Evolutionary conservation across 148 eudicot genomes (phyloP), one percentile per base, ranked within the genome.

Genomic region (Rhododendron simsii): DNA sequence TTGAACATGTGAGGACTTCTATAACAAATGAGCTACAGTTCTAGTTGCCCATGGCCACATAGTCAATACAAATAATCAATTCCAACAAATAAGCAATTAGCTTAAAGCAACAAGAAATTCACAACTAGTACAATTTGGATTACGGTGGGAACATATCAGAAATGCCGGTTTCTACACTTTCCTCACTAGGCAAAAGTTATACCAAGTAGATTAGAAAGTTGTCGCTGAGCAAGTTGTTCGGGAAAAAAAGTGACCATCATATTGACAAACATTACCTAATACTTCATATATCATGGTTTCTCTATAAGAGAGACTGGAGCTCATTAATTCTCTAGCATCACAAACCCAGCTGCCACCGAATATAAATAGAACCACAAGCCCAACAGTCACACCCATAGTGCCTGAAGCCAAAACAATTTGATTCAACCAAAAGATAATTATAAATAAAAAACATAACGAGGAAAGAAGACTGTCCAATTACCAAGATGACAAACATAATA

Each of bases 301-400:
- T 50, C 73, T 71, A 28, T 10, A 50, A 33, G 63, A 26, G 39
- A 28, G 77, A 55, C 78, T 39, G 79, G 69, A 59, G 23, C 83
- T 81, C 48, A n/a, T 69, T 28, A 87, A 16, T 76, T 92, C 90
- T 84, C 93, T 88, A 82, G 92, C 92, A 85, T 89, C 85, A 77
- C 87, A 85, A 76, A 81, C 84, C 90, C 87, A 89, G 84, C 85
- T 87, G 78, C 83, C 37, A 74, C 90, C 85, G 79, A 90, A 23
- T 51, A 89, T 23, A 63, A 85, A 57, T 63, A 90, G 84, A 81
- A 89, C 80, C 55, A 92, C 53, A 61, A 89, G 81, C 81, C 86
- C 86, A 79, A 87, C 86, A 81, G 85, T 88, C 16, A 79, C 21
- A 30, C 53, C 87, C 92, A 90, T 90, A 83, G 87, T 88, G 87